Base-by-base conservation (phyloP, 257 asterid genomes). In the Petunia axillaris region DNA sequence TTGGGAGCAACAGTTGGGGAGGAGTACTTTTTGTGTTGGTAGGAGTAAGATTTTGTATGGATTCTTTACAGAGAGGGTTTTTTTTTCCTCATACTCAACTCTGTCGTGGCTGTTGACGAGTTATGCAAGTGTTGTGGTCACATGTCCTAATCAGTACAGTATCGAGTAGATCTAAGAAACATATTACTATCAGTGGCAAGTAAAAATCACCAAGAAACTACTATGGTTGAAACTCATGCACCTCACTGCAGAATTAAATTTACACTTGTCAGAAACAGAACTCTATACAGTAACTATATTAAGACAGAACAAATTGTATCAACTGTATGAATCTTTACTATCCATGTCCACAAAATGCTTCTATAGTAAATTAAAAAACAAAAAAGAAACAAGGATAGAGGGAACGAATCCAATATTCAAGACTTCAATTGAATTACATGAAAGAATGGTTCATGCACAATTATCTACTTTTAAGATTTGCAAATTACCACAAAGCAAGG, bases 401-500 rank as follows among this genome's bases (percentile, higher is more conserved):
- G n/a, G 60, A 2, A 71, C 25, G 35, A 50, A 50, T 36, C 10
- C 6, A 73, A 36, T 8, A 50, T 50, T 6, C 53, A 35, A 62
- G 13, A 73, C 14, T 9, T 25, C 59, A 70, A 70, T 46, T 16
- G 77, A 68, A 41, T 50, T 68, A 68, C 55, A 68, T 16, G 77
- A 70, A 37, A 70, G 77, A 46, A 70, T 70, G 76, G 58, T 39
- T 68, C 40, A 43, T 41, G 37, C 57, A 43, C 40, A 44, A n/a
- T 43, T 4, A 25, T 25, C 44, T 13, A 16, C 14, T 6, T 39
- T 66, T 64, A 92, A 62, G 88, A 59, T 77, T 83, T 92, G 86
- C 91, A 95, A 14, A 93, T 89, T 35, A 94, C 93, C 79, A 95
- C 97, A 85, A 95, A 93, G 83, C 99, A 95, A 64, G 99, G 98